phyloP scores from a whole-genome alignment of 495 filamentous ascomycete species.

The Penicillium subrubescens region DNA sequence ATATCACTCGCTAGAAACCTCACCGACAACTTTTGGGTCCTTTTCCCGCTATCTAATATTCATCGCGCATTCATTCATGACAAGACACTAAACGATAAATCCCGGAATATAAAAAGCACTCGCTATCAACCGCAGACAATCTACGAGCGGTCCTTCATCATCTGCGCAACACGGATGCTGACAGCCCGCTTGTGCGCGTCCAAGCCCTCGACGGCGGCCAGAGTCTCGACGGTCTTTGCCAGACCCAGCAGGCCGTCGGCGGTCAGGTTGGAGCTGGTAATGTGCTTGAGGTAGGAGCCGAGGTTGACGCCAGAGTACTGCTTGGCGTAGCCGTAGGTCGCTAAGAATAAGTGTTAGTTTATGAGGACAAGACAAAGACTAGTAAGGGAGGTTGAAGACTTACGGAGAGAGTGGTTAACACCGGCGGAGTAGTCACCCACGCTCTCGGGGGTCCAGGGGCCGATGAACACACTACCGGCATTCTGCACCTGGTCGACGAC shows the following conservation, averaged over 20 bases:
- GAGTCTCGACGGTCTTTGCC: conserved; percentile 84
- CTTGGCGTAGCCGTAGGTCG: conserved; percentile 96
- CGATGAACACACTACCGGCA: conserved; percentile 93
- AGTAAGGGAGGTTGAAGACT: conserved; percentile 40
- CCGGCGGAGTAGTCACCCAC: conserved; percentile 98
- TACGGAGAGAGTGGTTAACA: conserved; percentile 96
- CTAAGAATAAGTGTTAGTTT: conserved; percentile 46
- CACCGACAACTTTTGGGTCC: not conserved
- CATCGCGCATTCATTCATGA: conserved; percentile 31
- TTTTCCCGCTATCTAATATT: conserved; percentile 19
- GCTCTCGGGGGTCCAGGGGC: conserved; percentile 93
- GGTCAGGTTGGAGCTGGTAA: conserved; percentile 88
- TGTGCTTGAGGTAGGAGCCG: conserved; percentile 92
- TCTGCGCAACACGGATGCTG: conserved; percentile 75
- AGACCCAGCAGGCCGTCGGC: conserved; percentile 81
- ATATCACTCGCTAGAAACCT: conserved; percentile 1
- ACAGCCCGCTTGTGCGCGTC: conserved; percentile 94
- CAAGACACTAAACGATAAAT: conserved; percentile 15
- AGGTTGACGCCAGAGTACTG: conserved; percentile 98
- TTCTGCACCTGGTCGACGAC: conserved; percentile 82
- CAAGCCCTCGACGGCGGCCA: conserved; percentile 91
- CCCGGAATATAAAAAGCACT: not conserved
- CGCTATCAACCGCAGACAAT: not conserved
- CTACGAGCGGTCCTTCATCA: conserved; percentile 49
- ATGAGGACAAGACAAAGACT: not conserved